Base-by-base conservation (phyloP, 2,329 filamentous ascomycete species). In the Penicillium sp. region DNA sequence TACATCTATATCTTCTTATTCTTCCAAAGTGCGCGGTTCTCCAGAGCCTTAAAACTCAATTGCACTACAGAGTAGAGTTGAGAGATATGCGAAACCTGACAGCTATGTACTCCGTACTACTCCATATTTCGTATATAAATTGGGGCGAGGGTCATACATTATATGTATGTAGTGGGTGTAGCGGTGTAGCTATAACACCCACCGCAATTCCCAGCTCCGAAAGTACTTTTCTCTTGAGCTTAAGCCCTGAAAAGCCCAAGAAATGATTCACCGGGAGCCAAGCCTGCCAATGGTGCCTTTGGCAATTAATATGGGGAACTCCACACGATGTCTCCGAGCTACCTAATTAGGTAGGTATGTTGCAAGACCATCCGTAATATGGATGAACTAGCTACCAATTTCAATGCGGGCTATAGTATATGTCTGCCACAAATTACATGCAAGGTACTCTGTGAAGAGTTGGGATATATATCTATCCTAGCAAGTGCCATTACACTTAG, bases 191-290 rank as follows among this genome's bases (percentile, higher is more conserved):
- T 28, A 43, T 19, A 31, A 29, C 17, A 31, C 35, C n/a, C n/a
- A 28, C 19, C 19, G 7, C 12, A n/a, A 21, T 8, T 43, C 28
- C 15, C 15, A 17, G 22, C n/a, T 4, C 24, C 17, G 9, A 3
- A 17, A 3, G 24, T 17, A 26, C 13, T n/a, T 32, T 43, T 12
- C 17, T 37, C 17, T 37, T 37, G 32, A 5, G n/a, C 43, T 24
- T 35, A 6, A 24, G 31, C n/a, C n/a, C n/a, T 26, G 17, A 3
- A n/a, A 8, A 28, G 15, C 40, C 21, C 29, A 4, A 31, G 15
- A 19, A 29, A 29, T 10, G 24, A 32, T 47, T 47, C n/a, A 42
- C 45, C 37, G 35, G 45, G 29, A 46, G 45, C 45, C 29, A 47
- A 43, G 37, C n/a, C n/a, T 26, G 15, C 24, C 12, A 12, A 21